Conservation (phyloP, 257 asterid species). For the Solanum paucissectum region DNA sequence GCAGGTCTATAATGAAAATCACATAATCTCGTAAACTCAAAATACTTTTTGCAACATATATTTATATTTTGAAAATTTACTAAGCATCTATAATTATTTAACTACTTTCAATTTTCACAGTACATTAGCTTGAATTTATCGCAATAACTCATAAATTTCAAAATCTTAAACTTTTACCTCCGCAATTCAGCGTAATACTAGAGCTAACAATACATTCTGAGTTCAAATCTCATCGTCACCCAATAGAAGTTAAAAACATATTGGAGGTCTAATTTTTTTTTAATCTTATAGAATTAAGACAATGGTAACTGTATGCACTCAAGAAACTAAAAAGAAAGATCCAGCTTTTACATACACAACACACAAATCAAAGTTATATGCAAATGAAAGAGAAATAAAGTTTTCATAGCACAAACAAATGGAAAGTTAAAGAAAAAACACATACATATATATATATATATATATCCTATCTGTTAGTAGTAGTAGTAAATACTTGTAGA, state of each 20-base stretch:
- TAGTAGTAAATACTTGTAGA: background rate
- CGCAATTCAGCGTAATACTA: background rate
- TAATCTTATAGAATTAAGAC: background rate
- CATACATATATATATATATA: background rate
- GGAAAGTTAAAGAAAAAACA: background rate
- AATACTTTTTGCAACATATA: background rate
- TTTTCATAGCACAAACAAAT: background rate
- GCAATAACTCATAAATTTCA: background rate
- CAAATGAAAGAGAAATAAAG: background rate
- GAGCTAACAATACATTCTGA: background rate
- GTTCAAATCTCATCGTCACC: background rate
- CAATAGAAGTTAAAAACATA: background rate
- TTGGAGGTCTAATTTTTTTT: background rate
- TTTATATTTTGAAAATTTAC: background rate
- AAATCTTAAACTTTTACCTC: background rate
- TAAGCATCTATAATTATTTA: background rate
- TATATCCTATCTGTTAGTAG: constrained; percentile 9
- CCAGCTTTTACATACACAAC: background rate
- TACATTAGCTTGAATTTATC: background rate
- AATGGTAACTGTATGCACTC: background rate
- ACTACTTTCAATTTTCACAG: background rate
- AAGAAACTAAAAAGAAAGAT: background rate
- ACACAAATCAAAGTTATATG: background rate
- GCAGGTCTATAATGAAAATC: background rate
- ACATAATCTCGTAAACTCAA: background rate